phyloP scores from a whole-genome alignment of 2,329 filamentous ascomycete species.

The Cladobotryum mycophilum region DNA sequence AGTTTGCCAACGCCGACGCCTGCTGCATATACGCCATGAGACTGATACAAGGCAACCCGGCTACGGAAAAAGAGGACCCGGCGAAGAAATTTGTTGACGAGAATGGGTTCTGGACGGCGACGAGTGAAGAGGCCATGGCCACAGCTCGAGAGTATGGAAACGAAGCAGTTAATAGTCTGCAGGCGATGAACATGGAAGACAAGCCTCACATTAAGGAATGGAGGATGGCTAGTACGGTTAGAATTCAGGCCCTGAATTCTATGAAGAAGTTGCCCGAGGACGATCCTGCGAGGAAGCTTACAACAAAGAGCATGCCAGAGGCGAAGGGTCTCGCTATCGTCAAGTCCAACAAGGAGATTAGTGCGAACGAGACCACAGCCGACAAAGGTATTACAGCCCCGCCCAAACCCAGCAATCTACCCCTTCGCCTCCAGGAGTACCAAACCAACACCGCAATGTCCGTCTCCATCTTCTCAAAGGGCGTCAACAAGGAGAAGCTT shows the following conservation, averaged over 20 bases:
- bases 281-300: constrained; percentile 42
- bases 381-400: not conserved
- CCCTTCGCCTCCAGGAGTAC: constrained; percentile 28
- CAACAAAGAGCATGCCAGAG: constrained; percentile 25
- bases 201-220: constrained; percentile 20
- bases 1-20: constrained; percentile 68
- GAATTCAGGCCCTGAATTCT: constrained; percentile 40
- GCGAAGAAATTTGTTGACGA: constrained; percentile 30
- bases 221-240: constrained; percentile 39
- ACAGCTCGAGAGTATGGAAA: constrained; percentile 28
- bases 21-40: constrained; percentile 56
- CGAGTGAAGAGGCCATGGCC: constrained; percentile 22
- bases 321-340: constrained; percentile 22
- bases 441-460: constrained; percentile 30
- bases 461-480: constrained; percentile 38
- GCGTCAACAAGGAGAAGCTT: constrained; percentile 34
- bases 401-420: constrained; percentile 18
- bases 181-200: not conserved
- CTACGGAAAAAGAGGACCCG: constrained; percentile 27
- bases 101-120: constrained; percentile 43
- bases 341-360: not conserved
- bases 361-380: not conserved
- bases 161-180: not conserved
- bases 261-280: constrained; percentile 40
- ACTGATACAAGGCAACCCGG: constrained; percentile 27